Percentiles rank a stretch among this genome's conserved stretches.
These are phyloP conservation scores for Dictyostelium purpureum DNA, from an alignment of 78 protist genomes.

Conservation along the genomic window DNA sequence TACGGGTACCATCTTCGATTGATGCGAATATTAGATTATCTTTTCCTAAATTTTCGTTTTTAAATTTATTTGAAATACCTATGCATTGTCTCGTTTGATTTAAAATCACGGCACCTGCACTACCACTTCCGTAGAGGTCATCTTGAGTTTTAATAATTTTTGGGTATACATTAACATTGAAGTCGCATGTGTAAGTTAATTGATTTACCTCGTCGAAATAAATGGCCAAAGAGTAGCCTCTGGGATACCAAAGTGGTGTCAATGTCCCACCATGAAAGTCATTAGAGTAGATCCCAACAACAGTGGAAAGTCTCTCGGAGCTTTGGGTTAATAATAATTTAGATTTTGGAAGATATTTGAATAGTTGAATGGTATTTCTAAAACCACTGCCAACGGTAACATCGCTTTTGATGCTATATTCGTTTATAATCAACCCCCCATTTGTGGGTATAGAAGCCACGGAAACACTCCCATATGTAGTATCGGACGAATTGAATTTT, in stretches of 20 bases:
- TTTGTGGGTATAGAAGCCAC: background rate
- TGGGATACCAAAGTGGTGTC: conserved; percentile 17
- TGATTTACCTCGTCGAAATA: background rate
- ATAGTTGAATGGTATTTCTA: background rate
- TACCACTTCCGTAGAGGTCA: background rate
- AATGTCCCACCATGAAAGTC: background rate
- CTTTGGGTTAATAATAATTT: background rate
- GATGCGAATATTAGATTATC: background rate
- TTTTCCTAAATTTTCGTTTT: background rate
- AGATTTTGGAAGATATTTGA: background rate
- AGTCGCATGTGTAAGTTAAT: conserved; percentile 8
- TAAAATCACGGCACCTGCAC: background rate
- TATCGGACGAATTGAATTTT: background rate
- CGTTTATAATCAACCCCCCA: background rate
- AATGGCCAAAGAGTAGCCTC: background rate
- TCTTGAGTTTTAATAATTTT: background rate
- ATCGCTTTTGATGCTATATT: background rate
- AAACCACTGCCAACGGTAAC: background rate
- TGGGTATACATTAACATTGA: background rate
- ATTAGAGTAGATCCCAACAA: background rate
- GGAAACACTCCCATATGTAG: background rate
- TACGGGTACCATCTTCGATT: background rate
- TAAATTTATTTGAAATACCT: background rate
- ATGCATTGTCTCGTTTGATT: background rate
- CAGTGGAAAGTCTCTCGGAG: background rate